phyloP scores from a whole-genome alignment of 805 yeast genomes.

The Phaffomyces antillensis region DNA sequence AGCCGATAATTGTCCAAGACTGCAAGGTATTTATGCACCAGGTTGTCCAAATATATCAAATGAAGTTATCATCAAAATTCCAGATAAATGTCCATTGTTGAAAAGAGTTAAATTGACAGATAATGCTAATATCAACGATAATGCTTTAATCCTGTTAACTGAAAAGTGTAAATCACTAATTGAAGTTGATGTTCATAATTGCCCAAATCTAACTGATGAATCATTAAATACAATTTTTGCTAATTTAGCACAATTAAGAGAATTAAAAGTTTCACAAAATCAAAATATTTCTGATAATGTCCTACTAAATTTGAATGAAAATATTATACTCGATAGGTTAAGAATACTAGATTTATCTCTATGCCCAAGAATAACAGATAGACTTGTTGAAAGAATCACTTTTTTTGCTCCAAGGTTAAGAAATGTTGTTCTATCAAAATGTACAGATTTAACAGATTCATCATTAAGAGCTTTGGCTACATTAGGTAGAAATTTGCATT shows the following conservation, averaged over 20 bases:
- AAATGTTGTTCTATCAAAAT: constrained; percentile 84
- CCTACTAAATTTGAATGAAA: constrained; percentile 46
- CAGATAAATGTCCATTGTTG: constrained; percentile 60
- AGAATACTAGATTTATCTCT: constrained; percentile 82
- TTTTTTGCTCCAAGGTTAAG: constrained; percentile 76
- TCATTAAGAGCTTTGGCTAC: constrained; percentile 64
- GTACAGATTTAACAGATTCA: constrained; percentile 78
- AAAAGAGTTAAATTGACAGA: constrained; percentile 80
- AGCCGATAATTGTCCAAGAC: constrained; percentile 61
- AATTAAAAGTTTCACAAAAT: constrained; percentile 74
- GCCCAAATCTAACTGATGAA: constrained; percentile 65
- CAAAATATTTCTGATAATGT: constrained; percentile 61
- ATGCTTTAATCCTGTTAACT: constrained; percentile 51
- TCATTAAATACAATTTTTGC: constrained; percentile 51
- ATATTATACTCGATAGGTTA: constrained; percentile 49
- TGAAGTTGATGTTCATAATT: constrained; percentile 83
- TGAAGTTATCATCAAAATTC: constrained; percentile 49
- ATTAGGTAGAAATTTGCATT: constrained; percentile 75
- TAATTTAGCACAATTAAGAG: constrained; percentile 67
- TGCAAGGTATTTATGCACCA: constrained; percentile 89
- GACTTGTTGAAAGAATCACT: constrained; percentile 65
- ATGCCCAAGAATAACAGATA: constrained; percentile 76
- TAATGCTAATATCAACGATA: constrained; percentile 59
- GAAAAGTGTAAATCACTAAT: constrained; percentile 72
- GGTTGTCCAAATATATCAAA: constrained; percentile 71